Percentiles rank a stretch among this genome's conserved stretches.
These are phyloP conservation scores for Xylaria sp. DNA, from an alignment of 2,329 filamentous ascomycete genomes.

Conservation along the genomic window DNA sequence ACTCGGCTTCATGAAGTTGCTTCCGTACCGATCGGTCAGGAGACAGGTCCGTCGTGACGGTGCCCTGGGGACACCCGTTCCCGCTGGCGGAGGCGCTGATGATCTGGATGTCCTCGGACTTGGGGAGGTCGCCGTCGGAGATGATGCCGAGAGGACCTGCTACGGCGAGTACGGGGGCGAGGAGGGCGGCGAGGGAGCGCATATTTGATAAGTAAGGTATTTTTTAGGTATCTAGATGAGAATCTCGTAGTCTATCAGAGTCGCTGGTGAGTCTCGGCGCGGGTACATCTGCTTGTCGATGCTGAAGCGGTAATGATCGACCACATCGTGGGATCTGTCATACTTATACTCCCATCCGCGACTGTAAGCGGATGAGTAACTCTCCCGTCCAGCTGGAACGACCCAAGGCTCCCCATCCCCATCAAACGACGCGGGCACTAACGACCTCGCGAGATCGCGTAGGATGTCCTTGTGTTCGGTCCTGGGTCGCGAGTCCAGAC, in stretches of 20 bases:
- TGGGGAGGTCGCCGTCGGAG: slow-evolving; percentile 40
- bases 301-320: slow-evolving; percentile 31
- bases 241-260: no score
- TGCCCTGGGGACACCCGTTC: slow-evolving; percentile 48
- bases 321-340: slow-evolving; percentile 23
- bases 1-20: no score
- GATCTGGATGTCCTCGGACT: slow-evolving; percentile 46
- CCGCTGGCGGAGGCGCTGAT: slow-evolving; percentile 45
- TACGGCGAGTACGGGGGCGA: slow-evolving; percentile 42
- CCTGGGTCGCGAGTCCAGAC: slow-evolving; percentile 27
- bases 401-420: background rate
- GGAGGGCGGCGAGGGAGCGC: slow-evolving; percentile 38
- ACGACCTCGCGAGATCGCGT: slow-evolving; percentile 21
- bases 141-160: slow-evolving; percentile 41
- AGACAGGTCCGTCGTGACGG: slow-evolving; percentile 46
- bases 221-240: no score
- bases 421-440: slow-evolving; percentile 6
- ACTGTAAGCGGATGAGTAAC: background rate
- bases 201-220: slow-evolving; percentile 33
- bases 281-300: slow-evolving; percentile 11
- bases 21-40: slow-evolving; percentile 46
- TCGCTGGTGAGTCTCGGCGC: no score
- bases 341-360: slow-evolving; percentile 31
- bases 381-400: background rate
- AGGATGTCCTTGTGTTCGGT: slow-evolving; percentile 16